A percentile compares a stretch with the other conserved stretches of the same genome.
Evolutionary conservation across 2,329 filamentous ascomycete species (phyloP).

Genomic region (Pseudocercospora macadamiae): DNA sequence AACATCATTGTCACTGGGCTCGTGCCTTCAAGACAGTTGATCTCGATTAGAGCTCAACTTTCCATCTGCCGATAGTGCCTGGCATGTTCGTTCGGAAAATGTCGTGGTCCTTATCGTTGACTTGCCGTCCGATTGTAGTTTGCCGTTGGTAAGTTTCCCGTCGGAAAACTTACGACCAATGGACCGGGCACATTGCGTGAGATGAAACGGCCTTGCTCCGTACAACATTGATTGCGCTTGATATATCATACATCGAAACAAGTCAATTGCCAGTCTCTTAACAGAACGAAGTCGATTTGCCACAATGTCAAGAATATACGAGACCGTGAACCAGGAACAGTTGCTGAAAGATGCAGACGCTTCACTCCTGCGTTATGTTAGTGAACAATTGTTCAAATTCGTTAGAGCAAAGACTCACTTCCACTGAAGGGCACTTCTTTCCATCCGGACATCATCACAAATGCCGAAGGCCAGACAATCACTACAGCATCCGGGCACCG

Average conservation of each 20-base stretch:
- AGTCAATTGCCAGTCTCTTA: no score
- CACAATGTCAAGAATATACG: constrained; percentile 23
- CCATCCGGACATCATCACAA: constrained; percentile 27
- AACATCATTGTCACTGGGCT: no score
- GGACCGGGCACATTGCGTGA: no score
- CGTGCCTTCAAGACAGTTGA: no score
- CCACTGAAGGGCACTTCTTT: constrained; percentile 21
- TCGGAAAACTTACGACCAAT: neutral
- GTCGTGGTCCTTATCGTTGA: no score
- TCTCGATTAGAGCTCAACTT: no score
- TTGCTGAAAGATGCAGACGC: constrained; percentile 24
- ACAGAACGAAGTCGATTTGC: no score
- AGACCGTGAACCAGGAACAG: constrained; percentile 20
- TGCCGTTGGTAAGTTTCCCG: neutral
- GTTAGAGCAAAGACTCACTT: neutral
- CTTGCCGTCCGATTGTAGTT: neutral
- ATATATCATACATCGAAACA: no score
- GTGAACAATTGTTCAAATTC: neutral
- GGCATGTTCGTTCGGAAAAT: neutral
- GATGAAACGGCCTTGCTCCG: no score
- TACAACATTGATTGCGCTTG: no score
- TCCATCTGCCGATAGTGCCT: no score
- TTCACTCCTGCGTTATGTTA: constrained; percentile 24
- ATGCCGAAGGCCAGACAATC: constrained; percentile 26
- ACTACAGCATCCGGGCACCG: constrained; percentile 32